Evolutionary conservation across 352 stramenopile genomes (phyloP).

Genomic region (Pythium insidiosum): DNA sequence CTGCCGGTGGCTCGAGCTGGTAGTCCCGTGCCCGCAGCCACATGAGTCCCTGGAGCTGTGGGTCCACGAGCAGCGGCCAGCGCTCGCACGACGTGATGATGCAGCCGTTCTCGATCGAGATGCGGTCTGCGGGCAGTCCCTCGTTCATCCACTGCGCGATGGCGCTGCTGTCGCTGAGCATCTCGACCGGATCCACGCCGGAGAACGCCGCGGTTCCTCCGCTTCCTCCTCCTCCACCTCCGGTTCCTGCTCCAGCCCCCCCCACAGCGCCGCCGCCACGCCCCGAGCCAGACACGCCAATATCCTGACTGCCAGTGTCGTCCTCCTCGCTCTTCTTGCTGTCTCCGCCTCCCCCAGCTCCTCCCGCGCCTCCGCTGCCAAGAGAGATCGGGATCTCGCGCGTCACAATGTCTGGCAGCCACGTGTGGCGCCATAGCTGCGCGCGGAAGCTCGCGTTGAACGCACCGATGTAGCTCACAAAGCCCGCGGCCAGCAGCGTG

Average conservation of each 20-base stretch:
- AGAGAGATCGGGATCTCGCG: conserved; percentile 82
- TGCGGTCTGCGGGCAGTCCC: conserved; percentile 82
- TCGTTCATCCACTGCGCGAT: conserved; percentile 91
- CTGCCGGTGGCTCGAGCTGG: too few relatives aligned
- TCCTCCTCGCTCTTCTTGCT: too few relatives aligned
- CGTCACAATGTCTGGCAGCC: conserved; percentile 81
- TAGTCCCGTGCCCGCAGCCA: conserved; percentile 75
- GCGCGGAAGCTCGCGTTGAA: conserved; percentile 82
- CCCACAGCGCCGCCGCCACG: too few relatives aligned
- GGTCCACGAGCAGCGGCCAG: conserved; percentile 88
- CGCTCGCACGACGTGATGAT: conserved; percentile 85
- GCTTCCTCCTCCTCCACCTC: neutral
- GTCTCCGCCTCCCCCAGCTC: too few relatives aligned
- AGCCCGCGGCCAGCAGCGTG: conserved; percentile 80
- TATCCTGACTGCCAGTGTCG: too few relatives aligned
- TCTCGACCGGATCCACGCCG: conserved; percentile 75
- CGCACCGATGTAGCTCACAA: conserved; percentile 90
- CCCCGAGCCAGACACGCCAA: too few relatives aligned
- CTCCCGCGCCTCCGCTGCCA: too few relatives aligned
- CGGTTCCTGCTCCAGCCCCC: neutral
- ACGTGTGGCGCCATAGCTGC: conserved; percentile 80
- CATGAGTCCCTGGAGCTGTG: conserved; percentile 84
- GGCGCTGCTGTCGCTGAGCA: conserved; percentile 78
- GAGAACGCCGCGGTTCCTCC: neutral
- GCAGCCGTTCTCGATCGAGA: conserved; percentile 90